These are phyloP conservation scores for Chaetomium cochliodes DNA, from an alignment of 495 filamentous ascomycete genomes.

Conservation along the genomic window DNA sequence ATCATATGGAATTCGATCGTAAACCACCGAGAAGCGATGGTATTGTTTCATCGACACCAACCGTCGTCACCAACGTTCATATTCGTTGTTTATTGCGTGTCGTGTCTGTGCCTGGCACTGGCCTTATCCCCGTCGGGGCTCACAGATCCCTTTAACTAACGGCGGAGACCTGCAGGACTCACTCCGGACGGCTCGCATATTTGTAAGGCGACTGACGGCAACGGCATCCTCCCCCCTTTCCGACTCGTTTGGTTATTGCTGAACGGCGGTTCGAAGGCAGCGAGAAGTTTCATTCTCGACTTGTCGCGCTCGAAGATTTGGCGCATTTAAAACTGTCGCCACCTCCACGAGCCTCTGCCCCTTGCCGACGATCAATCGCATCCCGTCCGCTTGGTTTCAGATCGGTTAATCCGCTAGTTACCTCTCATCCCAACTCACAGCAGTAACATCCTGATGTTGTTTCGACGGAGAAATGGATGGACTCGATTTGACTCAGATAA, in stretches of 20 bases:
- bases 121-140: too few relatives aligned
- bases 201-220: too few relatives aligned
- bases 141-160: background rate
- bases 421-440: background rate
- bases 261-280: too few relatives aligned
- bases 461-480: too few relatives aligned
- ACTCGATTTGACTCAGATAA: background rate
- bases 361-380: background rate
- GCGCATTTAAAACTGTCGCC: background rate
- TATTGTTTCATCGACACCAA: background rate
- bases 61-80: too few relatives aligned
- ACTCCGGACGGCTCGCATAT: background rate
- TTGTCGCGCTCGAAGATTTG: background rate
- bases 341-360: background rate
- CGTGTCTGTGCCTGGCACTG: too few relatives aligned
- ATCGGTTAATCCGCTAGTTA: background rate
- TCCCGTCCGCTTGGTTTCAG: slow-evolving; percentile 18
- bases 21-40: background rate
- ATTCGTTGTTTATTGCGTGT: too few relatives aligned
- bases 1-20: background rate
- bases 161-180: background rate
- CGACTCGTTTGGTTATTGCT: too few relatives aligned
- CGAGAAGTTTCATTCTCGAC: background rate
- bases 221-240: background rate
- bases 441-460: background rate